Evolutionary conservation across 2,329 filamentous ascomycete genomes (phyloP).

Genomic region (Didymella lethalis): DNA sequence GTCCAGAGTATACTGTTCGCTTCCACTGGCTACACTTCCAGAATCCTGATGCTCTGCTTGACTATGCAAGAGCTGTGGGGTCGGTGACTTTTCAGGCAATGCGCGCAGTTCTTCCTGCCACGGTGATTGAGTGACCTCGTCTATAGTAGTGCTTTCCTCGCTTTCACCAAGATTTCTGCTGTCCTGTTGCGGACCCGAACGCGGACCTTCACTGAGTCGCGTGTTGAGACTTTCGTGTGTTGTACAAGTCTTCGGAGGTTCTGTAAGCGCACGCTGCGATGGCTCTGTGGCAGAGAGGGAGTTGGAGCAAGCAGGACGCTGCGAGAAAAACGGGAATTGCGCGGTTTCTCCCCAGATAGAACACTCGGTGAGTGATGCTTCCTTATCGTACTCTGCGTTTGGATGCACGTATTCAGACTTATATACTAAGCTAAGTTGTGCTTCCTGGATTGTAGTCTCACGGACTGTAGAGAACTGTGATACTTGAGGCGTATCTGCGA

Average conservation of each 20-base stretch:
- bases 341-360: constrained; percentile 20
- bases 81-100: too few species aligned
- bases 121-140: constrained; percentile 12
- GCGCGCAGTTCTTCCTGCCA: neutral
- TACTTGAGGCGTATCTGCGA: constrained; percentile 16
- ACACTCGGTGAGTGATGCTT: constrained; percentile 15
- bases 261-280: neutral
- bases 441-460: neutral
- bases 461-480: constrained; percentile 3
- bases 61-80: neutral
- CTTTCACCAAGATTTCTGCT: neutral
- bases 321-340: constrained; percentile 26
- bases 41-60: neutral
- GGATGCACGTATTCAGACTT: neutral
- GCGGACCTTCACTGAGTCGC: neutral
- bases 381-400: neutral
- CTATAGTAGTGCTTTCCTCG: constrained; percentile 18
- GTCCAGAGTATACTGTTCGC: neutral
- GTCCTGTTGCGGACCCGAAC: neutral
- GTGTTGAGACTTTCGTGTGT: neutral
- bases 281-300: neutral
- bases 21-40: neutral
- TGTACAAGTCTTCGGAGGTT: neutral
- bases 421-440: neutral
- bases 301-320: constrained; percentile 13